Evolutionary conservation across 2,329 filamentous ascomycete species (phyloP).

Genomic region (Cephalotrichum gorgonifer): DNA sequence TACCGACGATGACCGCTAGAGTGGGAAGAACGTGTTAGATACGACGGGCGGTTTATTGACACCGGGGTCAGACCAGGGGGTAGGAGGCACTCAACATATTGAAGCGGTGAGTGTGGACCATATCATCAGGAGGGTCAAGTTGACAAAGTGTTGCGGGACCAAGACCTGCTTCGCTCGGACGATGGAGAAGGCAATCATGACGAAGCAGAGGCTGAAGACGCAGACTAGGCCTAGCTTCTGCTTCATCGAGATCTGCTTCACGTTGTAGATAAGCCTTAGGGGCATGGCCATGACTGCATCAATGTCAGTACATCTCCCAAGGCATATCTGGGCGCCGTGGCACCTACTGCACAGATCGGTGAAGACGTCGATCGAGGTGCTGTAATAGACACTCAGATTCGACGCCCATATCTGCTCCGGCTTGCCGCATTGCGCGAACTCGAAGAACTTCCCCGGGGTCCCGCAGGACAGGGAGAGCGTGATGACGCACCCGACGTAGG

Average conservation of each 20-base stretch:
- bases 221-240: conserved; percentile 11
- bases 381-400: conserved; percentile 1
- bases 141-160: conserved; percentile 8
- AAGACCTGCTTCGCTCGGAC: conserved; percentile 14
- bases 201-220: conserved; percentile 12
- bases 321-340: conserved; percentile 9
- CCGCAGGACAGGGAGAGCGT: conserved; percentile 9
- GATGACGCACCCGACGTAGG: conserved; percentile 11
- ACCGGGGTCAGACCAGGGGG: no score
- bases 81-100: not conserved
- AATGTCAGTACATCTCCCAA: conserved; percentile 10
- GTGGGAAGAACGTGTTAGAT: not conserved
- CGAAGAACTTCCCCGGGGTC: conserved; percentile 1
- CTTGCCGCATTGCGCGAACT: conserved; percentile 1
- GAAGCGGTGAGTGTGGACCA: conserved; percentile 8
- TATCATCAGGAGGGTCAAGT: conserved; percentile 10
- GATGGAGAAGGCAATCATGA: conserved; percentile 12
- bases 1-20: conserved; percentile 12
- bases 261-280: conserved; percentile 10
- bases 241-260: conserved; percentile 6
- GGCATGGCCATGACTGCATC: conserved; percentile 12
- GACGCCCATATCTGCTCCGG: conserved; percentile 6
- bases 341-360: conserved; percentile 10
- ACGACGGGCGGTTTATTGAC: no score
- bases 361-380: not conserved